A percentile compares a stretch with the other conserved stretches of the same genome.
phyloP scores from a whole-genome alignment of 805 yeast genomes.

The Yarrowia keelungensis region DNA sequence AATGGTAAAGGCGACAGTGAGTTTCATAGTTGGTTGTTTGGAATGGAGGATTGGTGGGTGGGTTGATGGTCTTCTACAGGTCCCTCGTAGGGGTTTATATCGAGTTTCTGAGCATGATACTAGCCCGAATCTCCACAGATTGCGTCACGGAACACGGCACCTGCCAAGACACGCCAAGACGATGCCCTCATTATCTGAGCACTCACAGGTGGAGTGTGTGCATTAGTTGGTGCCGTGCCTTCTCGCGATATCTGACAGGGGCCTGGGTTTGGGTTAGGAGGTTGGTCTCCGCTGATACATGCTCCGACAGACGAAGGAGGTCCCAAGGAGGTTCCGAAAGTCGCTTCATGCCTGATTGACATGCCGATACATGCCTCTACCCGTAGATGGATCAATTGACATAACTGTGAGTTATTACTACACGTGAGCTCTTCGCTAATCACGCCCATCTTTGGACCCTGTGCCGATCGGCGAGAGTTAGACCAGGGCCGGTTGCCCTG shows the following conservation, averaged over 20 bases:
- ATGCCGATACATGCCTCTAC: neutral
- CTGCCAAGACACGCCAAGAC: constrained; percentile 29
- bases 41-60: neutral
- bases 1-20: constrained; percentile 19
- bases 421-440: no score
- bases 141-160: constrained; percentile 27
- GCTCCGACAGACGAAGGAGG: neutral
- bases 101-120: neutral
- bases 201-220: constrained; percentile 24
- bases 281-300: neutral
- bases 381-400: no score
- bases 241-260: constrained; percentile 18
- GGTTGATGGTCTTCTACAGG: constrained; percentile 13
- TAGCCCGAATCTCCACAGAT: neutral
- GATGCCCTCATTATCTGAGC: constrained; percentile 10
- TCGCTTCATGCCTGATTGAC: neutral
- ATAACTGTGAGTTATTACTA: no score
- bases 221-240: constrained; percentile 34
- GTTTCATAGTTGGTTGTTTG: neutral
- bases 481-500: neutral
- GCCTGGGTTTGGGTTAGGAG: constrained; percentile 25
- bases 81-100: constrained; percentile 9
- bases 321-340: neutral
- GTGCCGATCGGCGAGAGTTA: neutral
- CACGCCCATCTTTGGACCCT: neutral